Evolutionary conservation across 2,329 filamentous ascomycete genomes (phyloP), one percentile per base, ranked within the genome.

Genomic region (Hypomyces perniciosus): DNA sequence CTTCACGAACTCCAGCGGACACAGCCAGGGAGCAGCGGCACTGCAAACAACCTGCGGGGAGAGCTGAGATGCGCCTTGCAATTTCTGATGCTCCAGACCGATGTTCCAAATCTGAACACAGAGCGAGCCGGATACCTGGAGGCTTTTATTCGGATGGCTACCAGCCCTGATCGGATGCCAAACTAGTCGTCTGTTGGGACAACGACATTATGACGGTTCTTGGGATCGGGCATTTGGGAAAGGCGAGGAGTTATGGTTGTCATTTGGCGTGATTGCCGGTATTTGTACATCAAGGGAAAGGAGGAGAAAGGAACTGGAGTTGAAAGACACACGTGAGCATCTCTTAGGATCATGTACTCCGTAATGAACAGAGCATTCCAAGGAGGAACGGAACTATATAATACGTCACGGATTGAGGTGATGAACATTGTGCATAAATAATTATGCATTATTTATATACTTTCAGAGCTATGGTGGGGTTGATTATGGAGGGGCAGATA

Each of bases 1-100:
- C 57, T 70, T 13, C 62, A 65, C 37, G 67, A 68, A 47, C 62
- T 71, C 20, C 50, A 63, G 13, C 45, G 46, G 12, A 28, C 40
- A 7, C 43, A 45, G 27, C 28, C 44, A 4, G 20, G 12, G 31
- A 34, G 8, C 12, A 8, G 39, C 8, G 10, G 38, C 41, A 37
- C 29, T 2, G 29, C 47, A 1, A 53, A 51, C 3, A 52, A 35
- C 33, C 41, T 61, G 13, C 53, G 54, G 8, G 45, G 41, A 2
- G 56, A 61, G 44, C 41, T 63, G 12, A 50, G 52, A 5, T 52
- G 53, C 12, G 51, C 60, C 6, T 41, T 62, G 8, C 55, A 51
- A 31, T 61, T 55, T 34, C 50, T 63, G 10, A 54, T 53, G 12
- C 39, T 53, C 7, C 61, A 62, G 48, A 53, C 56, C 20, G 50